Evolutionary conservation across 2,329 filamentous ascomycete genomes (phyloP).

Genomic region (Penicillium expansum): DNA sequence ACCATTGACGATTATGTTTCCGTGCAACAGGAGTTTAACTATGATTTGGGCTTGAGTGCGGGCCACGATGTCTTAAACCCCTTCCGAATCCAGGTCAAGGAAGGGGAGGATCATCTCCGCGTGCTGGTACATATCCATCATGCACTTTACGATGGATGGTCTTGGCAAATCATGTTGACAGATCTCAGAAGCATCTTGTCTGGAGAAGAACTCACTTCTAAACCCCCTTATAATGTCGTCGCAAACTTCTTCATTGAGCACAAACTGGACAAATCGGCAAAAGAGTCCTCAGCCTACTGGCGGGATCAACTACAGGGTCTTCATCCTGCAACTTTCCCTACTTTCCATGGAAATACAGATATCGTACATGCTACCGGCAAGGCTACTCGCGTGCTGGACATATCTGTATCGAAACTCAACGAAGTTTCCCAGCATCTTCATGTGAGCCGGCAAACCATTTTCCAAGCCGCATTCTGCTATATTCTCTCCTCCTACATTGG

Average conservation of each 20-base stretch:
- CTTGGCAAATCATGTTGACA: conserved; percentile 68
- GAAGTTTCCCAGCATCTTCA: conserved; percentile 41
- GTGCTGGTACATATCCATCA: conserved; percentile 68
- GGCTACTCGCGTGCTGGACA: conserved; percentile 30
- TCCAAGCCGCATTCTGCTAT: conserved; percentile 69
- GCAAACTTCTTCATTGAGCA: conserved; percentile 48
- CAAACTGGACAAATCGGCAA: conserved; percentile 29
- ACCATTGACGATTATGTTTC: conserved; percentile 47
- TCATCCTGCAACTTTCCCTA: conserved; percentile 57
- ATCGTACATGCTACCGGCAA: conserved; percentile 28
- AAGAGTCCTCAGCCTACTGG: conserved; percentile 64
- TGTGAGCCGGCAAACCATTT: conserved; percentile 66
- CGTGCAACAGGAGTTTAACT: conserved; percentile 40
- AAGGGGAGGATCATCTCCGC: conserved; percentile 20
- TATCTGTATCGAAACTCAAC: conserved; percentile 38
- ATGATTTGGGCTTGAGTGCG: conserved; percentile 35
- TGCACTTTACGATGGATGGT: conserved; percentile 91
- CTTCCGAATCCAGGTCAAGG: conserved; percentile 58
- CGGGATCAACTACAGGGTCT: conserved; percentile 60
- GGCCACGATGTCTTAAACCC: conserved; percentile 55
- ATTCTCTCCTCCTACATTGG: conserved; percentile 66
- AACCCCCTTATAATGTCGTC: conserved; percentile 63
- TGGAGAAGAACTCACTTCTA: conserved; percentile 27
- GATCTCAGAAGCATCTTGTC: conserved; percentile 61
- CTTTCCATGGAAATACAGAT: conserved; percentile 49